Evolutionary conservation across 306 rosid species (phyloP), one percentile per base, ranked within the genome.

Genomic region (Prunus campanulata): DNA sequence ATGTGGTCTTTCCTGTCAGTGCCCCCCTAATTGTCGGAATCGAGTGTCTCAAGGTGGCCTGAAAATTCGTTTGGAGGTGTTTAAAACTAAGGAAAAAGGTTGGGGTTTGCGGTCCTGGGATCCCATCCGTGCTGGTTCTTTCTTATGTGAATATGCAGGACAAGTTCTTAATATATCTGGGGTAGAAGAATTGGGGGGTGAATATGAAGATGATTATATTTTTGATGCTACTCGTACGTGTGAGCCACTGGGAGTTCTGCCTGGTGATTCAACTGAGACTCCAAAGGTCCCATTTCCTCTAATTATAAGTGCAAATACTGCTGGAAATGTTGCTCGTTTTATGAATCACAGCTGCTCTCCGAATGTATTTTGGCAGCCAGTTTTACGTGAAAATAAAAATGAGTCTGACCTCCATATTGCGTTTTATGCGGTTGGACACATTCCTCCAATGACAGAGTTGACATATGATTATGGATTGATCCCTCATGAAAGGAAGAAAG

Each of bases 91-190:
- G 84, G 81, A 83, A 77, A 87, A 81, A 85, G 98, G 98, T 52
- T 93, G 98, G 98, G 98, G 97, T 72, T 86, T 93, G 61, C 89
- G 98, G 87, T 88, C 97, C 1, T 90, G 92, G 97, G 98, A 93
- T 77, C 86, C 98, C 62, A 91, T 93, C 78, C 96, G 96, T 46
- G 96, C 98, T 4, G 98, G 97, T 64, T 67, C 92, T 42, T 93
- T 87, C 71, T 81, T 93, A 78, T 90, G 98, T 76, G 96, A 93
- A 82, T 93, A 90, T 80, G 98, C 96, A 11, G 98, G 97, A 68
- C 96, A 94, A 85, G 97, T 89, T 55, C 79, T 88, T 61, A 91
- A 85, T 70, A 85, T 77, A 67, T 75, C 90, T 65, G 88, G 83
- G 70, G 81, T 74, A 12, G 95, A 88, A 59, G 89, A 88, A 83